Evolutionary conservation across 805 yeast genomes (phyloP).

Genomic region (Soucietia sequanensis): DNA sequence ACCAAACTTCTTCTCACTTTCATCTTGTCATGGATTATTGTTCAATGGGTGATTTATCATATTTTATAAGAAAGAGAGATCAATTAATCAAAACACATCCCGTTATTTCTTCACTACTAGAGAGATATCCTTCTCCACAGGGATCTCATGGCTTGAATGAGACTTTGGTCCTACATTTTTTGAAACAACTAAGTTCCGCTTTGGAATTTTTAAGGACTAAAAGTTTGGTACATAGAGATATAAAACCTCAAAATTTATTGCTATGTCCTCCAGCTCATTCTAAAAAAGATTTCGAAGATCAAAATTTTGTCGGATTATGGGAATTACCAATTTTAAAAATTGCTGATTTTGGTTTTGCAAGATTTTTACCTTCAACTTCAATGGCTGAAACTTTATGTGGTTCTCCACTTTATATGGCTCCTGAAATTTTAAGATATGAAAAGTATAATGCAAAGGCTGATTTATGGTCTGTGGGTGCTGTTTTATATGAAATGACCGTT

Average conservation of each 20-base stretch:
- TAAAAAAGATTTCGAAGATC: slow-evolving; percentile 53
- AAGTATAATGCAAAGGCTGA: slow-evolving; percentile 97
- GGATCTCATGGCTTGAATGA: slow-evolving; percentile 78
- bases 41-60: slow-evolving; percentile 89
- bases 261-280: slow-evolving; percentile 80
- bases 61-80: slow-evolving; percentile 73
- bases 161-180: slow-evolving; percentile 74
- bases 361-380: slow-evolving; percentile 88
- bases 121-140: slow-evolving; percentile 79
- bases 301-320: slow-evolving; percentile 73
- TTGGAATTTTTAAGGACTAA: slow-evolving; percentile 76
- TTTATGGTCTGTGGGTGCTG: slow-evolving; percentile 98
- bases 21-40: slow-evolving; percentile 96
- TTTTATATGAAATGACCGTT: slow-evolving; percentile 88
- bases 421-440: slow-evolving; percentile 90
- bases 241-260: slow-evolving; percentile 87
- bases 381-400: slow-evolving; percentile 98
- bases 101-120: slow-evolving; percentile 69
- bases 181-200: slow-evolving; percentile 84
- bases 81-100: slow-evolving; percentile 77
- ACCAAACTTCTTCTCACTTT: slow-evolving; percentile 73
- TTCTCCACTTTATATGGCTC: slow-evolving; percentile 98
- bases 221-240: slow-evolving; percentile 90
- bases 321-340: slow-evolving; percentile 88
- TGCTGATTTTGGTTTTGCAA: slow-evolving; percentile 97